Percentiles rank a stretch among this genome's conserved stretches.
Evolutionary conservation across 2,329 filamentous ascomycete genomes (phyloP).

Genomic region (Amphichorda felina): DNA sequence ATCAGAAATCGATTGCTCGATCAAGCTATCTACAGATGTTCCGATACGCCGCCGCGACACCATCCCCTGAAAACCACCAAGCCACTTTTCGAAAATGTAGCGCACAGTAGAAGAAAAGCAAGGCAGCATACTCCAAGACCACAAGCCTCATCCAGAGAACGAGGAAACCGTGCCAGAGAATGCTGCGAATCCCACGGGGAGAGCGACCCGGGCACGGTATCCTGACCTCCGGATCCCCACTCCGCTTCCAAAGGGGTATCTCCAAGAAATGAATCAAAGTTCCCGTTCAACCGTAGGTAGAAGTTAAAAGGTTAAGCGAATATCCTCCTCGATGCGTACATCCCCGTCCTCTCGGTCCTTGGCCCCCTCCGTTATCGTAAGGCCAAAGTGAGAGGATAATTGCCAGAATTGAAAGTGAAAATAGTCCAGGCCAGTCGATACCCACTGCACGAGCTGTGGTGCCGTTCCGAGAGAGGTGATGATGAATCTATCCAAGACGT

Average conservation of each 20-base stretch:
- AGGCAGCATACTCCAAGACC: constrained; percentile 1
- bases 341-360: background rate
- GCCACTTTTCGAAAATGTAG: background rate
- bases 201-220: background rate
- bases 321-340: background rate
- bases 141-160: background rate
- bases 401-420: background rate
- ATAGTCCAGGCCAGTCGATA: background rate
- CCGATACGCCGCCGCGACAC: background rate
- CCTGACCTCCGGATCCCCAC: background rate
- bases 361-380: background rate
- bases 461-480: background rate
- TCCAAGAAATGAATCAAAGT: constrained; percentile 1
- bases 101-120: background rate
- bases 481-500: background rate
- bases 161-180: background rate
- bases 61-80: background rate
- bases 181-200: constrained; percentile 1
- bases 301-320: constrained; percentile 2
- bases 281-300: constrained; percentile 1
- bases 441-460: background rate
- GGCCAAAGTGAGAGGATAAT: constrained; percentile 1
- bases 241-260: constrained; percentile 2
- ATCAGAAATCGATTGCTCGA: background rate
- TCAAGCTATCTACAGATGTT: constrained; percentile 1